Base-by-base conservation (phyloP, 148 eudicot species). In the Agrostemma githago region DNA sequence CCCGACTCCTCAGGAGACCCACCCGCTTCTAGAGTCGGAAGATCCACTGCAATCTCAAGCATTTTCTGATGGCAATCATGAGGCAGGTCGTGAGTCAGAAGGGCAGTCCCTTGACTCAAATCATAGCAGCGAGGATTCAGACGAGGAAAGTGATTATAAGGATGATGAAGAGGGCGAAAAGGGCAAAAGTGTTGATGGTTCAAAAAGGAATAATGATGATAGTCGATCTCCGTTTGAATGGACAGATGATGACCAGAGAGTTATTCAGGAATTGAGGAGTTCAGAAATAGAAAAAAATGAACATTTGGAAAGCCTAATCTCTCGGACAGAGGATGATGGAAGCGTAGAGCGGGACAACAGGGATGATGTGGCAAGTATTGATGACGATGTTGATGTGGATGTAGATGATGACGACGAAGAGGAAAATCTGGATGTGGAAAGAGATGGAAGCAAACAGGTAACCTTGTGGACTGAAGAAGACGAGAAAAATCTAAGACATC, bases 381-480 rank as follows among this genome's bases (percentile, higher is more conserved):
- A 76, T 20, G 88, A 79, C 8, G 74, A 75, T 59, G 88, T 46
- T 12, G 84, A 80, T 0, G 80, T 76, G 3, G 80, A 76, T 16
- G 82, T 80, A 10, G 79, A 86, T 0, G 90, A 86, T 2, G 80
- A 80, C 4, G 90, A 85, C 5, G 84, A 81, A 20, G 81, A 83
- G 15, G 88, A 76, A 17, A 67, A 41, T 40, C 10, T 5, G 5
- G 73, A 58, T 4, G 63, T 20, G 37, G 83, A 79, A 72, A 73
- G 72, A 20, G 82, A 63, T 42, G 76, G 72, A 62, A 59, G 72
- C 43, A 63, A 83, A 68, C 75, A 80, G 26, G 86, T 81, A 42
- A 82, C 86, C 51, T 79, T 81, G 43, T 89, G 92, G 92, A 89
- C 92, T 15, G 92, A 86, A 53, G 87, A 86, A 64, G 92, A 89